phyloP scores from a whole-genome alignment of 352 stramenopile species.

The Globisporangium rhizosaccharum region DNA sequence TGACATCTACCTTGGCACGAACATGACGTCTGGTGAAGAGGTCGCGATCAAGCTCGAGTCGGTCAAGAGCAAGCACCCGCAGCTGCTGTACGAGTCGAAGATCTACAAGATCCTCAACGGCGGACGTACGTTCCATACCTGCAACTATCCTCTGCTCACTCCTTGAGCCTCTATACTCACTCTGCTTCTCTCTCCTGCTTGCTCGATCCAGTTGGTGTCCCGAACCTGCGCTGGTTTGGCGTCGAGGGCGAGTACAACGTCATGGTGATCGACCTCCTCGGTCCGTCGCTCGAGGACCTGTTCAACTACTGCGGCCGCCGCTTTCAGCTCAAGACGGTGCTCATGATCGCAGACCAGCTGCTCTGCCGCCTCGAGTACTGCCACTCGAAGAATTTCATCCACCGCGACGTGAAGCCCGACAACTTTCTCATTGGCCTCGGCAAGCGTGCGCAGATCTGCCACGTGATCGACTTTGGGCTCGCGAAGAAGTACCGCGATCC shows the following conservation, averaged over 20 bases:
- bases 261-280: constrained; percentile 99
- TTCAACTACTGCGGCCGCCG: constrained; percentile 87
- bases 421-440: constrained; percentile 89
- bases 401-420: constrained; percentile 88
- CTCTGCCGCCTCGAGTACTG: constrained; percentile 84
- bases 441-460: constrained; percentile 80
- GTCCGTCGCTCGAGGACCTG: constrained; percentile 89
- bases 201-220: constrained; percentile 92
- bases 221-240: constrained; percentile 98
- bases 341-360: constrained; percentile 91
- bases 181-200: background rate
- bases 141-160: too few relatives aligned
- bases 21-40: constrained; percentile 98
- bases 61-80: constrained; percentile 96
- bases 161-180: background rate
- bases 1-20: constrained; percentile 99
- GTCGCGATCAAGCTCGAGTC: constrained; percentile 99
- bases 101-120: constrained; percentile 99
- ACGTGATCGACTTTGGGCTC: constrained; percentile 89
- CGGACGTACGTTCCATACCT: constrained; percentile 82
- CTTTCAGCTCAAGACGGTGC: constrained; percentile 94
- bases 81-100: constrained; percentile 99
- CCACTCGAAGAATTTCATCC: constrained; percentile 89
- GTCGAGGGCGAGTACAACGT: constrained; percentile 99
- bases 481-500: constrained; percentile 89